A percentile compares a stretch with the other conserved stretches of the same genome.
phyloP scores from a whole-genome alignment of 1,284 basidiomycete species.

The Cryptococcus wingfieldii region DNA sequence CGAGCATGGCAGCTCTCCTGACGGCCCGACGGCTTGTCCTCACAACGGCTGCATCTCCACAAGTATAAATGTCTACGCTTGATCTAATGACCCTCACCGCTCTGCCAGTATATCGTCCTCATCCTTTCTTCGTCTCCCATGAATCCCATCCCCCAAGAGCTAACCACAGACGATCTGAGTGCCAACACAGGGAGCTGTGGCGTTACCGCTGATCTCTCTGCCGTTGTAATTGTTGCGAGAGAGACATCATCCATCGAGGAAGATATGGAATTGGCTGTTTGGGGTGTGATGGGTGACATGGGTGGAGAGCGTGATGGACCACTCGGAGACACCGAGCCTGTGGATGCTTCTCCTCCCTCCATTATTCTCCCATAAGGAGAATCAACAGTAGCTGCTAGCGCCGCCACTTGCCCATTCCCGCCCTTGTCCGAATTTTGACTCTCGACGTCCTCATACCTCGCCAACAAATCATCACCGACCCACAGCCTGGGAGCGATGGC shows the following conservation, averaged over 20 bases:
- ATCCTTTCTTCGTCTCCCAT: constrained; percentile 2
- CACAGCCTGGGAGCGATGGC: constrained; percentile 16
- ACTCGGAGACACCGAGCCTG: not conserved
- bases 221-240: not conserved
- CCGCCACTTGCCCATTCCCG: not conserved
- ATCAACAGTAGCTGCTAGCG: not conserved
- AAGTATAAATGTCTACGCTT: too few relatives aligned
- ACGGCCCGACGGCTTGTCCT: too few relatives aligned
- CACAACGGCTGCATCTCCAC: too few relatives aligned
- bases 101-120: not conserved
- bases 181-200: constrained; percentile 15
- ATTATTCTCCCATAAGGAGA: not conserved
- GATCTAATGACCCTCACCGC: too few relatives aligned
- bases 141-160: not conserved
- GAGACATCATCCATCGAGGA: constrained; percentile 1
- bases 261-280: not conserved
- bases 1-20: too few relatives aligned
- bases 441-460: constrained; percentile 5
- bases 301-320: not conserved
- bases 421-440: not conserved
- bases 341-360: not conserved
- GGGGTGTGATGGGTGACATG: not conserved
- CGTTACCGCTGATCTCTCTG: constrained; percentile 12
- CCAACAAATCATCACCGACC: constrained; percentile 12
- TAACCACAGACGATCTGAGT: constrained; percentile 1